Conservation (phyloP, 2,329 filamentous ascomycete species). For the Chrysoporthe austroafricana region DNA sequence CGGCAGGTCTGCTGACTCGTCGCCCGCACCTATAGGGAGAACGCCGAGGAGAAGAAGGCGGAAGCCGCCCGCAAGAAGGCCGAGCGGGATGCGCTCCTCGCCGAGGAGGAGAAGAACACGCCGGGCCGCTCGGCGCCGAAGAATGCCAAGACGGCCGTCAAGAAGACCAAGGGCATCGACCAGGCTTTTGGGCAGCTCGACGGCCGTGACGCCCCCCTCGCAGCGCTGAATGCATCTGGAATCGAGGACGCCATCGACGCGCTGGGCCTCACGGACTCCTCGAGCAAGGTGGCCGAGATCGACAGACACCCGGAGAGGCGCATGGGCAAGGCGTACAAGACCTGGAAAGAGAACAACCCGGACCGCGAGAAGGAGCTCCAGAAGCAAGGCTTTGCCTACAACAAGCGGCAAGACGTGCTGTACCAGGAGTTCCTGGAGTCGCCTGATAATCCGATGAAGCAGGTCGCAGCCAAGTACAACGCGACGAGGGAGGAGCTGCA, state of each 20-base stretch:
- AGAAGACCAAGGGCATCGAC: conserved; percentile 71
- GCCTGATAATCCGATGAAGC: conserved; percentile 94
- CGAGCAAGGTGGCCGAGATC: conserved; percentile 63
- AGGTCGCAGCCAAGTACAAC: conserved; percentile 78
- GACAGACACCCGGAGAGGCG: conserved; percentile 88
- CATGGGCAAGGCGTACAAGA: conserved; percentile 82
- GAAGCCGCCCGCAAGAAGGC: conserved; percentile 88
- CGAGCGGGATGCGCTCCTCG: conserved; percentile 81
- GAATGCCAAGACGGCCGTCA: conserved; percentile 70
- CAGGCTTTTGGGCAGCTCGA: conserved; percentile 69
- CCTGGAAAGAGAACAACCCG: conserved; percentile 75
- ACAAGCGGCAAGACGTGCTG: conserved; percentile 52
- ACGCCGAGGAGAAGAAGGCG: conserved; percentile 80
- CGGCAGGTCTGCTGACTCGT: neutral
- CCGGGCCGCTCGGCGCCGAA: conserved; percentile 65
- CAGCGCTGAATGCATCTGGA: conserved; percentile 76
- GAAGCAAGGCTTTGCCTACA: conserved; percentile 38
- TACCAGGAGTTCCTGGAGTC: conserved; percentile 94
- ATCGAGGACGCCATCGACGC: conserved; percentile 95
- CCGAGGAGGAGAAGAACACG: conserved; percentile 76
- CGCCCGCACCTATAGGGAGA: conserved; percentile 61
- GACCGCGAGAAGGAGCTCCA: conserved; percentile 85
- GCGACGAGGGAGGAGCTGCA: conserved; percentile 76
- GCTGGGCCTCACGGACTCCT: conserved; percentile 64
- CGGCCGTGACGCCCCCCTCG: conserved; percentile 50